These are phyloP conservation scores for Ophiostoma angusticollis DNA, from an alignment of 2,329 filamentous ascomycete species.

Conservation along the genomic window DNA sequence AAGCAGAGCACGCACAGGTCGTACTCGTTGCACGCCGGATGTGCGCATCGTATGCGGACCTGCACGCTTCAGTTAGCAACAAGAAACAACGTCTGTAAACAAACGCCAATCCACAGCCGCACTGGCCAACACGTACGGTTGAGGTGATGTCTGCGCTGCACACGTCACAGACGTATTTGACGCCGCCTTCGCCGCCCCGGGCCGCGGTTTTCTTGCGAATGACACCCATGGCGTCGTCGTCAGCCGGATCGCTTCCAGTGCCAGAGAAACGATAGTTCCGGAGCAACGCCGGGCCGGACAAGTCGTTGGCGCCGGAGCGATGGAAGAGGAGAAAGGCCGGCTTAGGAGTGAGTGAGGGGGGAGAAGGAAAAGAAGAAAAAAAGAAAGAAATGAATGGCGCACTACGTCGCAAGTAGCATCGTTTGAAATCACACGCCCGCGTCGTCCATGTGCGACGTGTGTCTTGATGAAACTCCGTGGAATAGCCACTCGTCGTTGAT, in stretches of 20 bases:
- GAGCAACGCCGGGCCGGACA: too few species aligned
- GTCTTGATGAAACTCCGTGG: constrained; percentile 13
- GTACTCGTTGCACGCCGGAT: constrained; percentile 75
- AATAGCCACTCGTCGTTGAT: constrained; percentile 10
- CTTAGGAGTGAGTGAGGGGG: background rate
- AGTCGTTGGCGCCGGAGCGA: too few species aligned
- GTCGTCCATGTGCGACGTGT: constrained; percentile 10
- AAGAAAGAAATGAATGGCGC: background rate
- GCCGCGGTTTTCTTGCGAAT: constrained; percentile 91
- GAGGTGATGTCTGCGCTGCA: constrained; percentile 95
- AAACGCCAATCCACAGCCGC: constrained; percentile 13
- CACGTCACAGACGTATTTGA: constrained; percentile 95
- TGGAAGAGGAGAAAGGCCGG: background rate
- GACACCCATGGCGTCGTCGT: constrained; percentile 56
- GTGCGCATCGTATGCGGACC: constrained; percentile 91
- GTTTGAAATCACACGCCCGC: constrained; percentile 4
- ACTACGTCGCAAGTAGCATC: constrained; percentile 4
- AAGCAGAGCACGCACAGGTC: constrained; percentile 97
- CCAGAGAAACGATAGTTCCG: constrained; percentile 5
- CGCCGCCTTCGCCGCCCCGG: constrained; percentile 72
- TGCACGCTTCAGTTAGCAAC: constrained; percentile 28
- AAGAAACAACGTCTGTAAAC: too few species aligned
- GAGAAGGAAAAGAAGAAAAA: background rate
- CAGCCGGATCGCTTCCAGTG: constrained; percentile 15
- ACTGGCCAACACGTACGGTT: too few species aligned